These are phyloP conservation scores for Sordariomycetes sp. DNA, from an alignment of 2,329 filamentous ascomycete genomes.

Conservation along the genomic window DNA sequence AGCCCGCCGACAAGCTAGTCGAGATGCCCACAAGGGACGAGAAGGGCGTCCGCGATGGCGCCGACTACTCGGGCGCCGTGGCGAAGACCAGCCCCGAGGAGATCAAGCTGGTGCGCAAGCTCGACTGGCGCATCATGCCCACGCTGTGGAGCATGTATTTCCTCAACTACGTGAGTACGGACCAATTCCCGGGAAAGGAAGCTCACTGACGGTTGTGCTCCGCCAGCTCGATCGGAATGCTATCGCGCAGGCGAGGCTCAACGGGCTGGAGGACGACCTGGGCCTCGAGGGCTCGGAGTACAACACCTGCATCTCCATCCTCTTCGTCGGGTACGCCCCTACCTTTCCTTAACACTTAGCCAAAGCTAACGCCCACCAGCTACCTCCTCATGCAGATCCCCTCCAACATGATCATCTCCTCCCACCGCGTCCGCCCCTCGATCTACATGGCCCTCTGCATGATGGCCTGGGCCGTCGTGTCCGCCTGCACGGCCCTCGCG, in stretches of 20 bases:
- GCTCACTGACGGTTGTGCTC: neutral
- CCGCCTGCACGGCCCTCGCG: slow-evolving; percentile 23
- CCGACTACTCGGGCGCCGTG: slow-evolving; percentile 21
- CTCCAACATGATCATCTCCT: slow-evolving; percentile 27
- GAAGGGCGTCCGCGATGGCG: slow-evolving; percentile 12
- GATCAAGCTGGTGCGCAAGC: slow-evolving; percentile 21
- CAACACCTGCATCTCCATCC: slow-evolving; percentile 25
- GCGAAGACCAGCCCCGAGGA: slow-evolving; percentile 20
- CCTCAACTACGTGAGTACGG: slow-evolving; percentile 15
- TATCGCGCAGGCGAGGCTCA: slow-evolving; percentile 12
- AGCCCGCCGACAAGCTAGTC: slow-evolving; percentile 13
- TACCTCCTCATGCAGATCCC: slow-evolving; percentile 25
- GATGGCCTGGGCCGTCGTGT: slow-evolving; percentile 23
- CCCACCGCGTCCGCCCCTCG: slow-evolving; percentile 19
- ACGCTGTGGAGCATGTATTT: slow-evolving; percentile 24
- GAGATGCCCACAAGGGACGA: slow-evolving; percentile 11
- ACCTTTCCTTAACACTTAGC: slow-evolving; percentile 5
- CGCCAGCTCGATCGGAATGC: slow-evolving; percentile 17
- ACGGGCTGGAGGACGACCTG: slow-evolving; percentile 21
- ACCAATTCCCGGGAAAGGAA: neutral
- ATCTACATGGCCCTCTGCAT: slow-evolving; percentile 21
- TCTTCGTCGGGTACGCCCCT: slow-evolving; percentile 20
- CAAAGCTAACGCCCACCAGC: neutral
- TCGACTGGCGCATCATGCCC: slow-evolving; percentile 19
- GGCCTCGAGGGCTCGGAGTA: slow-evolving; percentile 22